A percentile compares a stretch with the other conserved stretches of the same genome.
phyloP scores from a whole-genome alignment of 1,284 basidiomycete genomes.

The Fomitopsis betulina region DNA sequence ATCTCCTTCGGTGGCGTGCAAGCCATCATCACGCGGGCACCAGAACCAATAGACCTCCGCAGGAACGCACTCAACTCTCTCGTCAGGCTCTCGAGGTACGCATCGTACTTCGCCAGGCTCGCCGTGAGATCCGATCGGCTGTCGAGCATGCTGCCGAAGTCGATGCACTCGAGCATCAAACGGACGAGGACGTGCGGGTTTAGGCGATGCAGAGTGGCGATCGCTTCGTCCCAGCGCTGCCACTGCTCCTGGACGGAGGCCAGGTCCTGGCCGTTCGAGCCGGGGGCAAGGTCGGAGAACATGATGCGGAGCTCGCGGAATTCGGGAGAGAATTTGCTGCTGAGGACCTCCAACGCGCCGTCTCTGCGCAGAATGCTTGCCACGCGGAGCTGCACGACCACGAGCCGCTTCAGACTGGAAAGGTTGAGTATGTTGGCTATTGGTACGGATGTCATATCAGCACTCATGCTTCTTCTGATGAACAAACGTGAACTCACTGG shows the following conservation, averaged over 20 bases:
- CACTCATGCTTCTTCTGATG: not conserved
- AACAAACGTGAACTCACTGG: not conserved
- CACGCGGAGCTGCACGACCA: not conserved
- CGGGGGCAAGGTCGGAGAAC: not conserved
- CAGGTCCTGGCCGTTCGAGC: not conserved
- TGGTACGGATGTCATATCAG: not conserved
- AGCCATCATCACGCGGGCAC: not conserved
- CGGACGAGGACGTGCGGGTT: not conserved
- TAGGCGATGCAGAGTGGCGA: not conserved
- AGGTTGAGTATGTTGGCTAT: not conserved
- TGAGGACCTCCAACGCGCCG: not conserved
- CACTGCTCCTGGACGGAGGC: not conserved
- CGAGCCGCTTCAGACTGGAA: not conserved
- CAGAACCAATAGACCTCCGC: not conserved
- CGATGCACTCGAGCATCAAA: not conserved
- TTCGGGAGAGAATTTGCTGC: not conserved
- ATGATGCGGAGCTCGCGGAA: not conserved
- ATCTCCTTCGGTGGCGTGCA: slow-evolving; percentile 3
- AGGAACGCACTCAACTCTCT: not conserved
- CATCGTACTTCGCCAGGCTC: not conserved
- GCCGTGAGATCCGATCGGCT: not conserved
- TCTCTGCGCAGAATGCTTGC: not conserved
- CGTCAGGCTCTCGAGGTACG: not conserved
- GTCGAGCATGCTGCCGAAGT: not conserved
- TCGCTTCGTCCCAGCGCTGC: not conserved